Base-by-base conservation (phyloP, 164 flowering plant species). In the Vitis amurensis region DNA sequence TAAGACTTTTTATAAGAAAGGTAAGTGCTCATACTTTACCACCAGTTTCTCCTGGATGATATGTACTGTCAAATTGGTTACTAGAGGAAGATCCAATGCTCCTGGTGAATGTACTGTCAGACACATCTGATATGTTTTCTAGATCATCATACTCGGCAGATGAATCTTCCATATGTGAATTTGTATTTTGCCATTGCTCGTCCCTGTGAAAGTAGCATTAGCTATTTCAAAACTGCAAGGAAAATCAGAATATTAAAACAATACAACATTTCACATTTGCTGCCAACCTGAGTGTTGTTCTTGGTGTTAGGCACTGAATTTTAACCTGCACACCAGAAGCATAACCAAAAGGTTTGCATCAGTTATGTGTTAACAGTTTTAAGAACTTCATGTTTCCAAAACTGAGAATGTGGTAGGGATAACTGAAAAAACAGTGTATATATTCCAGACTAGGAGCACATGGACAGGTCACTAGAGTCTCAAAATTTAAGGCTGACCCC, bases 271-370 rank as follows among this genome's bases (percentile, higher is more conserved):
- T 55, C 30, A 9, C 15, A 61, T 17, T 29, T 53, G 66, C 30
- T 31, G 16, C 78, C 68, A 60, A 85, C 86, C 87, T 78, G 64
- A 67, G 47, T 68, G 66, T 80, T 67, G 71, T 31, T 78, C 69
- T 81, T 77, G 87, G 87, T 59, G 85, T 78, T 27, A 81, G 80
- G 76, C 93, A 88, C 64, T 85, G 88, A 66, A 88, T 73, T 71
- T 77, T 84, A 56, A 88, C 79, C 93, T 88, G 84, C 62, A 74
- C 73, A 75, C 15, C 11, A 31, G 9, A 69, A 55, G 29, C 52
- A 61, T 13, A 64, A 49, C 12, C 30, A 44, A 27, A 57, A 15
- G 14, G 29, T 51, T 53, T 27, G 30, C 11, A 6, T 59, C 29
- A 63, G 15, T 51, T 50, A 17, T 49, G 30, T 29, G 19, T 67